Percentiles rank a stretch among this genome's conserved stretches.
Evolutionary conservation across 2,329 filamentous ascomycete genomes (phyloP).

Genomic region (Alternaria ventricosa): DNA sequence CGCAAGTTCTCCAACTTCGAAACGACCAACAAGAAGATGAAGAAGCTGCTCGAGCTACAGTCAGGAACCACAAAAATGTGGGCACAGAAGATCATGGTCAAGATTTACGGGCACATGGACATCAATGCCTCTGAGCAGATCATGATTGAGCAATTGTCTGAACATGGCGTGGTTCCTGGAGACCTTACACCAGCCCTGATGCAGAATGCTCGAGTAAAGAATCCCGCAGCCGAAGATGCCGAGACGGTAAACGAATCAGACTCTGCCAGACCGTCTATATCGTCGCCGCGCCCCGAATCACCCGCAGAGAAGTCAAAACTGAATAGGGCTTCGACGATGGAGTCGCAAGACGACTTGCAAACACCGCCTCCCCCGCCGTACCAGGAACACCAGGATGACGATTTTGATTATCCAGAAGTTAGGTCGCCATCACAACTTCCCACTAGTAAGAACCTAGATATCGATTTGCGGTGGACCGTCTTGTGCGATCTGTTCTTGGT

Average conservation of each 20-base stretch:
- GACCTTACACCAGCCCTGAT: constrained; percentile 88
- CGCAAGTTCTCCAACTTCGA: constrained; percentile 70
- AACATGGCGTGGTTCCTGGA: constrained; percentile 84
- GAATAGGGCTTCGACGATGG: constrained; percentile 40
- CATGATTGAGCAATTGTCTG: constrained; percentile 97
- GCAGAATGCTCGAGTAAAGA: constrained; percentile 90
- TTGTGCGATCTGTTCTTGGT: constrained; percentile 94
- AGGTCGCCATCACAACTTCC: constrained; percentile 84
- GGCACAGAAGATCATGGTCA: constrained; percentile 97
- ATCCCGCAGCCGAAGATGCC: constrained; percentile 74
- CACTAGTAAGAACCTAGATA: constrained; percentile 83
- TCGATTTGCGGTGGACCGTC: constrained; percentile 95
- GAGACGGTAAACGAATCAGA: constrained; percentile 22
- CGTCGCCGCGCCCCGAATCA: constrained; percentile 38
- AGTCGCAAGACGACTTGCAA: constrained; percentile 42
- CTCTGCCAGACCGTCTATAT: constrained; percentile 44
- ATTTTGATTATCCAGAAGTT: constrained; percentile 79
- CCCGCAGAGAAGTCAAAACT: constrained; percentile 28
- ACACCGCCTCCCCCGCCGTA: constrained; percentile 64
- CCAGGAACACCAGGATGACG: constrained; percentile 68
- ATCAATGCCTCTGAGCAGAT: constrained; percentile 89
- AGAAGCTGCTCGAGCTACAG: constrained; percentile 73
- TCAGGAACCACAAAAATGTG: constrained; percentile 89
- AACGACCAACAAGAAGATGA: constrained; percentile 67
- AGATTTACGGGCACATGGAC: constrained; percentile 95